Conservation (phyloP, 202 grass and related monocot species). For the Zizania palustris region DNA sequence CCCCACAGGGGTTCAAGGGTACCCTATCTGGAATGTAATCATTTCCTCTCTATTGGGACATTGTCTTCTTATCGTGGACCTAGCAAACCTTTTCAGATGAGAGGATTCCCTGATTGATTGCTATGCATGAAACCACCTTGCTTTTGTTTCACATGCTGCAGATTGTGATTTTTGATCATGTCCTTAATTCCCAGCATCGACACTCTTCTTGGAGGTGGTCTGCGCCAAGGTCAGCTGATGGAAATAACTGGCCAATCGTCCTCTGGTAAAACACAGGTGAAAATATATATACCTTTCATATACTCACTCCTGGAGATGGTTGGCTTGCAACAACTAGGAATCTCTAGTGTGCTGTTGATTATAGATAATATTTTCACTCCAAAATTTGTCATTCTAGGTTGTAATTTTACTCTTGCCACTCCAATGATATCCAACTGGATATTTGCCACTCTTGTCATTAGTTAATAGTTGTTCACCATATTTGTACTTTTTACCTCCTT, state of each 20-base stretch:
- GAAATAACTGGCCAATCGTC: slow-evolving; percentile 81
- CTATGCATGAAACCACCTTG: background rate
- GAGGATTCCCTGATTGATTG: background rate
- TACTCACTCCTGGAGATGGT: background rate
- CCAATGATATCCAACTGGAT: no score
- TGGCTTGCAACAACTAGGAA: background rate
- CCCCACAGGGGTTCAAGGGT: slow-evolving; percentile 72
- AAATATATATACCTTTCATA: background rate
- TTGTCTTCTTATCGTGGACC: background rate
- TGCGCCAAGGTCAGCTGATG: slow-evolving; percentile 69
- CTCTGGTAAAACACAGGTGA: slow-evolving; percentile 90
- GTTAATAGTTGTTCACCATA: no score
- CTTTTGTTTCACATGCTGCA: background rate
- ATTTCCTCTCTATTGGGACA: slow-evolving; percentile 32
- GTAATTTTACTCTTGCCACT: no score
- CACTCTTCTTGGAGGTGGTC: slow-evolving; percentile 73
- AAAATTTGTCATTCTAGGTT: no score
- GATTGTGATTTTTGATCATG: slow-evolving; percentile 7
- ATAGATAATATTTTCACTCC: background rate
- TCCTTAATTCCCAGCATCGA: slow-evolving; percentile 63
- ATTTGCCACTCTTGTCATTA: no score
- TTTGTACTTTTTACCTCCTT: no score
- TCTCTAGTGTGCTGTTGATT: slow-evolving; percentile 25
- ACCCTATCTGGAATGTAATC: slow-evolving; percentile 50
- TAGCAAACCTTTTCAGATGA: background rate